A percentile compares a stretch with the other conserved stretches of the same genome.
Evolutionary conservation across 202 grass and related monocot genomes (phyloP).

Genomic region (Hordeum pubiflorum): DNA sequence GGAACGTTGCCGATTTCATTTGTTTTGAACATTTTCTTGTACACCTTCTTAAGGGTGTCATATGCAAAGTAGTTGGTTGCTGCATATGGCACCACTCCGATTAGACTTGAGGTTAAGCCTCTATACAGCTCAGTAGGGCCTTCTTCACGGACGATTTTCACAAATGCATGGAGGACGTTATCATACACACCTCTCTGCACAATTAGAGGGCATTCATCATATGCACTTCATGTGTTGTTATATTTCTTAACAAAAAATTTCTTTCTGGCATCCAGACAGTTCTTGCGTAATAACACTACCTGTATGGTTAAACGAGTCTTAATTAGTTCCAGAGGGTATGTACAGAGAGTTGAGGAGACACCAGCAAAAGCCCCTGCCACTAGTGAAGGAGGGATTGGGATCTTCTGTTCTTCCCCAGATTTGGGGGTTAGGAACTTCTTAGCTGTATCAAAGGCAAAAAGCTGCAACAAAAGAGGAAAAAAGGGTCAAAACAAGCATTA

Average conservation of each 20-base stretch:
- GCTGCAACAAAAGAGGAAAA: constrained; percentile 28
- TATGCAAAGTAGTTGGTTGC: constrained; percentile 93
- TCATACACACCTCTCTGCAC: constrained; percentile 82
- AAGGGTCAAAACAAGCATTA: neutral
- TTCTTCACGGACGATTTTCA: constrained; percentile 79
- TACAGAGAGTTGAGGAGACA: constrained; percentile 91
- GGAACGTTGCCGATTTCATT: constrained; percentile 69
- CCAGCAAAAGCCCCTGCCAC: constrained; percentile 88
- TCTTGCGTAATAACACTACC: constrained; percentile 36
- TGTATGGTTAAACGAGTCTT: constrained; percentile 95
- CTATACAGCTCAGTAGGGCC: constrained; percentile 72
- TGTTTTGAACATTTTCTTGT: constrained; percentile 74
- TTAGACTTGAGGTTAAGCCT: constrained; percentile 81
- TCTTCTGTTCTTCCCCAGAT: constrained; percentile 48
- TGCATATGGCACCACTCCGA: constrained; percentile 91
- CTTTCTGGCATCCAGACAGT: neutral
- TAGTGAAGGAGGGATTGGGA: constrained; percentile 73
- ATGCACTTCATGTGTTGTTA: neutral
- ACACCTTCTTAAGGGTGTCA: constrained; percentile 79
- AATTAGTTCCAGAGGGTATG: constrained; percentile 90
- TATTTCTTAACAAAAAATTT: neutral
- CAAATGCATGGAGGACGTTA: constrained; percentile 71
- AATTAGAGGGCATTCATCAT: neutral
- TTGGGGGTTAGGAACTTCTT: constrained; percentile 80
- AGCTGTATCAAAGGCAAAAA: constrained; percentile 83